Conservation (phyloP, 164 flowering plant species). For the Umbilicus rupestris region DNA sequence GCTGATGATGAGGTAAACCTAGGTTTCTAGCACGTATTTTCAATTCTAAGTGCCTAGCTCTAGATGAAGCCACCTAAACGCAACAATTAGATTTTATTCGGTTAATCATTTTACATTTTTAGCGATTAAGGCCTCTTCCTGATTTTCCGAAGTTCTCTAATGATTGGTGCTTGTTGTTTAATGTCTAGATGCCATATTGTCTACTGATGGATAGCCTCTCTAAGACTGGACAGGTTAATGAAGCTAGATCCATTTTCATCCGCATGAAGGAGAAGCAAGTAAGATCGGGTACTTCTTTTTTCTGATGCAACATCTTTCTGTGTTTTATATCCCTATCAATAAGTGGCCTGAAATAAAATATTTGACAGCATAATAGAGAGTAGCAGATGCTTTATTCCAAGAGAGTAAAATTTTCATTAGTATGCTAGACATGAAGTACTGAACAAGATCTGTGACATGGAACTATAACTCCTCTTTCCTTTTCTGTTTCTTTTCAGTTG, state of each 20-base stretch:
- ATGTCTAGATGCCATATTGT: conserved; percentile 82
- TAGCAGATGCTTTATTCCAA: not conserved
- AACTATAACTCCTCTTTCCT: not conserved
- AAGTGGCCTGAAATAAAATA: not conserved
- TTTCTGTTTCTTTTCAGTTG: not conserved
- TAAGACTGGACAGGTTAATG: conserved; percentile 62
- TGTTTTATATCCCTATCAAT: not conserved
- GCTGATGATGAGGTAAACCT: conserved; percentile 67
- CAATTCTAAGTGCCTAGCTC: not conserved
- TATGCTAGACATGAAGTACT: not conserved
- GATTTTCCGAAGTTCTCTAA: not conserved
- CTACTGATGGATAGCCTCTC: conserved; percentile 83
- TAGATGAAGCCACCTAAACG: not conserved
- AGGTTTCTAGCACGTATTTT: not conserved
- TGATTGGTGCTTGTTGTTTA: conserved; percentile 4
- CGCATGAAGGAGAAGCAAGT: conserved; percentile 50
- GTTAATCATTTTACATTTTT: not conserved
- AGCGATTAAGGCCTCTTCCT: not conserved
- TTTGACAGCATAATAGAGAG: not conserved
- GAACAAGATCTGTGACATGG: not conserved
- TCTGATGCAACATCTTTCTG: not conserved
- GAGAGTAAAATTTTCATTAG: not conserved
- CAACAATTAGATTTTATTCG: not conserved
- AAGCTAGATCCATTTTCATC: conserved; percentile 63
- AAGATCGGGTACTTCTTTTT: conserved; percentile 45